Conservation (phyloP, 2,329 filamentous ascomycete genomes). For the Lachnellula willkommii region DNA sequence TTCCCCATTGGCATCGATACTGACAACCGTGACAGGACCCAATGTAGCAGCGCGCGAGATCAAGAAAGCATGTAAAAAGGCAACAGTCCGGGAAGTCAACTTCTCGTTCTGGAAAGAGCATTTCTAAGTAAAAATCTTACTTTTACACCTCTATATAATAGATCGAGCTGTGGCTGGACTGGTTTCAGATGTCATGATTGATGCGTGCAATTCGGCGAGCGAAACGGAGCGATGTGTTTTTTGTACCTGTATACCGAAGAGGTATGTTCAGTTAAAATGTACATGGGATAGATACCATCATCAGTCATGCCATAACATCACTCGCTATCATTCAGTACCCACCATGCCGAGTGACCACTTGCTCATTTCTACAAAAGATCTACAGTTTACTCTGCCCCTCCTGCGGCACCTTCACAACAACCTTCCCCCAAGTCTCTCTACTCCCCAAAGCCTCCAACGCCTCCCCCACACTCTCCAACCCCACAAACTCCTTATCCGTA, state of each 20-base stretch:
- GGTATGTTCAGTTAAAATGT: no score
- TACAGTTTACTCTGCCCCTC: conserved; percentile 54
- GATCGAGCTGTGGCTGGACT: not conserved
- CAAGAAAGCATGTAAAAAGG: conserved; percentile 69
- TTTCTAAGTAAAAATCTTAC: conserved; percentile 42
- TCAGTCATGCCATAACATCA: no score
- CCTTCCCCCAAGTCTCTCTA: conserved; percentile 91
- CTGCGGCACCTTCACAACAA: conserved; percentile 80
- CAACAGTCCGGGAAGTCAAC: conserved; percentile 70
- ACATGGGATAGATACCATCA: no score
- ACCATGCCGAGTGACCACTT: not conserved
- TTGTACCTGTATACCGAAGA: no score
- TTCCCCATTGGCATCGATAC: no score
- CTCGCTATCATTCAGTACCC: no score
- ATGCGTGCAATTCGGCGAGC: conserved; percentile 10
- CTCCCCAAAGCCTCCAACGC: conserved; percentile 73
- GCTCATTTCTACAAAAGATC: not conserved
- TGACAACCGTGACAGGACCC: conserved; percentile 24
- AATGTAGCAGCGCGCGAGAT: conserved; percentile 68
- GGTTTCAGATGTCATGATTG: not conserved
- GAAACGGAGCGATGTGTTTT: no score
- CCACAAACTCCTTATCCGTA: conserved; percentile 74
- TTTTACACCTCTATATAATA: not conserved
- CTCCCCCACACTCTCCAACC: conserved; percentile 70
- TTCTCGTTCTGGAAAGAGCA: conserved; percentile 99